phyloP scores from a whole-genome alignment of 2,329 filamentous ascomycete genomes.

The Dactylellina sp. region DNA sequence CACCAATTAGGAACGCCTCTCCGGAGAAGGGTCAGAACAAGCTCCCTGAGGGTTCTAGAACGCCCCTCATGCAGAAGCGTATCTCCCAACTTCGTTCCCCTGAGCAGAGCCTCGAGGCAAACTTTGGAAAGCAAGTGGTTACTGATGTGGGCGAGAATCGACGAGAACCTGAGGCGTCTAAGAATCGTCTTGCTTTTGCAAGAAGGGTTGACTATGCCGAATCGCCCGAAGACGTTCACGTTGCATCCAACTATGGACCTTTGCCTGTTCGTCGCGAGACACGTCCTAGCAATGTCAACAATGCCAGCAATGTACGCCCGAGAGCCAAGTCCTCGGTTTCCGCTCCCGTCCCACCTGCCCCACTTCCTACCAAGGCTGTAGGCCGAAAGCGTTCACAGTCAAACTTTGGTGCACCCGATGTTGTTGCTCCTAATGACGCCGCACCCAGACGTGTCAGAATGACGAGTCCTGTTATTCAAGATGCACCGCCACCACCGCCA shows the following conservation, averaged over 20 bases:
- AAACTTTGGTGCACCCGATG: constrained; percentile 8
- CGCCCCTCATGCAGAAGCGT: constrained; percentile 45
- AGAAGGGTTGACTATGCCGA: constrained; percentile 29
- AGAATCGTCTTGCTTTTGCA: constrained; percentile 24
- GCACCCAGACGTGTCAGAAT: background rate
- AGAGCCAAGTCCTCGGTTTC: constrained; percentile 26
- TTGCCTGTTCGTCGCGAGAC: constrained; percentile 7
- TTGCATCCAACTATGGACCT: background rate
- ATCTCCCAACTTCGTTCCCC: constrained; percentile 38
- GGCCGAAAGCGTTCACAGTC: constrained; percentile 37
- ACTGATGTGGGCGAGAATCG: constrained; percentile 12
- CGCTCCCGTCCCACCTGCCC: background rate
- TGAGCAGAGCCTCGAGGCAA: constrained; percentile 16
- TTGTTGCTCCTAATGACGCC: background rate
- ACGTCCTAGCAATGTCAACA: background rate
- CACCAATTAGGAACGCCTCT: background rate
- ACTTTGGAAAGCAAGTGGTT: constrained; percentile 6
- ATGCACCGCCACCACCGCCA: background rate
- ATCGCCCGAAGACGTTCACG: background rate
- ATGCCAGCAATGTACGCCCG: constrained; percentile 23
- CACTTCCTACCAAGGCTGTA: constrained; percentile 13
- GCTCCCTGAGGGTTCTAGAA: constrained; percentile 25
- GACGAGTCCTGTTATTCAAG: background rate
- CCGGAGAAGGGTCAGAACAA: constrained; percentile 6
- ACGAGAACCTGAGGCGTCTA: constrained; percentile 12